Base-by-base conservation (phyloP, 1,284 basidiomycete species). In the Marasmius sp. region DNA sequence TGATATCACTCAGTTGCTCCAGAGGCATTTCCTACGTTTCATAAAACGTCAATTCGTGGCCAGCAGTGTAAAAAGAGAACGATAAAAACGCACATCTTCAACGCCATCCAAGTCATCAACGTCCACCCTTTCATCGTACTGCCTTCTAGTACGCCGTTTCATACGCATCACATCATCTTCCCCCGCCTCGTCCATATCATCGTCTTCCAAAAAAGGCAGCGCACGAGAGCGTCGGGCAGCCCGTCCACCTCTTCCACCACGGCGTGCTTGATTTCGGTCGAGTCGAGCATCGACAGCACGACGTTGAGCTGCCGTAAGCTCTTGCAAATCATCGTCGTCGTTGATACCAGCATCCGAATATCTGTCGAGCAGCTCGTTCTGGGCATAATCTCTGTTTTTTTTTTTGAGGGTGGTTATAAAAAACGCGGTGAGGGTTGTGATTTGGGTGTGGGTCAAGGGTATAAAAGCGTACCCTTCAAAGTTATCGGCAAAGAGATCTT, bases 1-100 rank as follows among this genome's bases (percentile, higher is more conserved):
- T 98, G 81, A 99, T 94, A 71, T 99, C 97, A 66, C 93, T 94
- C 12, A 99, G 81, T 78, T 99, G 95, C 73, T 99, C 97, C 52
- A 98, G 77, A 0, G 96, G 95, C 61, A 99, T 82, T 74, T 98
- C 96, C 87, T 98, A 70, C n/a, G 33, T 16, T 61, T 37, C 14
- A 60, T 22, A 43, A 61, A 49, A 57, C 61, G 60, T 67, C 55
- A 36, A 64, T 48, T n/a, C 38, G 7, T 50, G 33, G 22, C 56
- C 7, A 58, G 52, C 64, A 36, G 61, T 39, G 33, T 38, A n/a
- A 41, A 36, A 43, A 34, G 62, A 39, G n/a, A 27, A 20, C 41
- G 11, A 5, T 27, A 27, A 5, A 27, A 27, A 76, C 87, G 65
- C 67, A 92, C 92, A 69, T 93, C 92, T 58, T 95, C 93, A 9